Base-by-base conservation (phyloP, 2,329 filamentous ascomycete genomes). In the Lasiodiplodia sp. region DNA sequence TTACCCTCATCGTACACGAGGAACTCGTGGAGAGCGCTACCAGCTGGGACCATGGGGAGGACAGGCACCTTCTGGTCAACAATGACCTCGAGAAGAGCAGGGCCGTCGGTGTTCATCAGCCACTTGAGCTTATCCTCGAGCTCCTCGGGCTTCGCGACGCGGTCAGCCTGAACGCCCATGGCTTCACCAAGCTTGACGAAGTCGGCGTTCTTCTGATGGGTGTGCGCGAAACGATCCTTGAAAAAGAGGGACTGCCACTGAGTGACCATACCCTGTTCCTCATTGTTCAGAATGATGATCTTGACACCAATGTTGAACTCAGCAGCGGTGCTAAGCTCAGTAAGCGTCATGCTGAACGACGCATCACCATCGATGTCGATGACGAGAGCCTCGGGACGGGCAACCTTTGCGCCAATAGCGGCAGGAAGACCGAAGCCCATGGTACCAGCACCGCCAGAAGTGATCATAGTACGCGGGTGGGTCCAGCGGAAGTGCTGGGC, bases 181-280 rank as follows among this genome's bases (percentile, higher is more conserved):
- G 95, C 91, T 72, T 97, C 92, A 40, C 93, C 89, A 57, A 98
- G 86, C 84, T 96, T 97, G 82, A 95, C 92, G 79, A 98, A 98
- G 79, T 97, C 90, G n/a, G 95, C 94, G 81, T 98, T 98, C 78
- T 88, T 87, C 83, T 97, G 94, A 80, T 98, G 95, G 0, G 95
- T 97, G 80, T 97, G 94, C 44, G 93, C 87, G 80, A 90, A 98
- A 74, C 95, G 90, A 78, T 97, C 94, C 80, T 97, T 92, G 84
- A 97, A 98, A 84, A 98, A 98, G 72, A 98, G 89, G 75, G 93
- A 94, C 83, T 98, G 95, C 95, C 95, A 98, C 83, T 97, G 95
- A 1, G 94, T 97, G 53, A 98, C 94, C 95, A 98, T 98, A 66
- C 95, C 95, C 83, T 97, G 95, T 82, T 98, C 94, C 81, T 97